phyloP scores from a whole-genome alignment of 2,329 filamentous ascomycete genomes.

The Epichloe elymi region DNA sequence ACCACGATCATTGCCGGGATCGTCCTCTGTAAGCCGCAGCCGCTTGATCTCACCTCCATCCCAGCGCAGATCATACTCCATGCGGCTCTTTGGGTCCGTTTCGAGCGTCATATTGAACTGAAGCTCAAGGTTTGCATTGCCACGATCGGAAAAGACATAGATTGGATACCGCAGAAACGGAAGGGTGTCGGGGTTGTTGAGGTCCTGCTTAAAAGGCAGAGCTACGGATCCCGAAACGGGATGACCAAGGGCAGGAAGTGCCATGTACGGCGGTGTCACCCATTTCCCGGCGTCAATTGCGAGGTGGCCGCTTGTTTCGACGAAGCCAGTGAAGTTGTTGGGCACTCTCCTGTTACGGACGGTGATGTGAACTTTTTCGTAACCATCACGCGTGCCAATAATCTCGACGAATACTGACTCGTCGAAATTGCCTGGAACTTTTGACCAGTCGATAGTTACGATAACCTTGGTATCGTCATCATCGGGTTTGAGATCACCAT shows the following conservation, averaged over 20 bases:
- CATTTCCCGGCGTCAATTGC: constrained; percentile 20
- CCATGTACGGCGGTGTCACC: constrained; percentile 13
- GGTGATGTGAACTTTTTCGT: constrained; percentile 22
- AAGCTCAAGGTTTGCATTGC: constrained; percentile 16
- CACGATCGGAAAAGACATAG: constrained; percentile 15
- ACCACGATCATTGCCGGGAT: constrained; percentile 16
- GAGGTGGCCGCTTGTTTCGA: constrained; percentile 20
- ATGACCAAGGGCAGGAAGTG: constrained; percentile 19
- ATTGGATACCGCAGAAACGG: constrained; percentile 18
- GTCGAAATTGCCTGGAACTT: constrained; percentile 27
- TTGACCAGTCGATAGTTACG: constrained; percentile 20
- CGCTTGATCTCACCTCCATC: constrained; percentile 24
- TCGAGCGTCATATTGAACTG: constrained; percentile 32
- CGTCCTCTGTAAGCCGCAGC: constrained; percentile 18
- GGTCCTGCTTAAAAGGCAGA: constrained; percentile 8
- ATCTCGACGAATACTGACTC: constrained; percentile 25
- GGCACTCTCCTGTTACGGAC: constrained; percentile 15
- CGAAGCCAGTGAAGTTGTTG: constrained; percentile 20
- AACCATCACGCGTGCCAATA: constrained; percentile 22
- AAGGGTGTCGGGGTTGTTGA: constrained; percentile 7
- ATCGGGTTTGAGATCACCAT: constrained; percentile 17
- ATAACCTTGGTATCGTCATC: constrained; percentile 19
- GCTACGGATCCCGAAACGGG: constrained; percentile 12
- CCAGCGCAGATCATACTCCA: constrained; percentile 36
- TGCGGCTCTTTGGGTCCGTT: constrained; percentile 32